Base-by-base conservation (phyloP, 1,139 yeast species). In the Lizanozyma gosingica region DNA sequence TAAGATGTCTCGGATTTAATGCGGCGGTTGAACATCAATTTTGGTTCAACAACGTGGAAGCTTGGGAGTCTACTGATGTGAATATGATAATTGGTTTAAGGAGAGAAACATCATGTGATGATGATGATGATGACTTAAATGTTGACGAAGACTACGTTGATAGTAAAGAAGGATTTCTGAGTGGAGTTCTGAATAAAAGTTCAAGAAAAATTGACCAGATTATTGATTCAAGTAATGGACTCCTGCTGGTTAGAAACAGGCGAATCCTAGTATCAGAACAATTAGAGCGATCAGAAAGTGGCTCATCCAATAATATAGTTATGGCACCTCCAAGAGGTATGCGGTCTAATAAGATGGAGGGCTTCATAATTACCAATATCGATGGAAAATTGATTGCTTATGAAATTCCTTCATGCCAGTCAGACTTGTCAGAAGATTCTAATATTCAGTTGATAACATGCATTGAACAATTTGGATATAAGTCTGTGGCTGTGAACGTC, bases 1-100 rank as follows among this genome's bases (percentile, higher is more conserved):
- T 86, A 36, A 74, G 95, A 63, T 87, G 96, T 61, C 68, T 83
- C 36, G 95, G 95, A 35, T 83, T 86, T 53, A 85, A 79, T 45
- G 78, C 83, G 0, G 87, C 80, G 2, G 68, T 73, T 16, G 95
- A 86, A 52, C 77, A 77, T 41, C 83, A 78, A 47, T 76, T 78
- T 56, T 81, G 86, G 80, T 67, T 77, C 41, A 70, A 73, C 35
- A 62, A 75, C 43, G 78, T 84, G 9, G 85, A 80, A 50, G 78
- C 80, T 16, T 86, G 95, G 95, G 81, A 82, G 50, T 62, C 78
- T 6, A 83, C 90, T 0, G 94, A 83, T 49, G 73, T 83, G 51
- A 85, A 86, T 55, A 74, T 82, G 70, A 63, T 86, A 14, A 74
- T 84, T 60, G 95, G 94, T 1, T 69, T 84, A n/a, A 69, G 78